Evolutionary conservation across 192 early-diverging fungal genomes (phyloP).

Genomic region (Rhizophagus prolifer): DNA sequence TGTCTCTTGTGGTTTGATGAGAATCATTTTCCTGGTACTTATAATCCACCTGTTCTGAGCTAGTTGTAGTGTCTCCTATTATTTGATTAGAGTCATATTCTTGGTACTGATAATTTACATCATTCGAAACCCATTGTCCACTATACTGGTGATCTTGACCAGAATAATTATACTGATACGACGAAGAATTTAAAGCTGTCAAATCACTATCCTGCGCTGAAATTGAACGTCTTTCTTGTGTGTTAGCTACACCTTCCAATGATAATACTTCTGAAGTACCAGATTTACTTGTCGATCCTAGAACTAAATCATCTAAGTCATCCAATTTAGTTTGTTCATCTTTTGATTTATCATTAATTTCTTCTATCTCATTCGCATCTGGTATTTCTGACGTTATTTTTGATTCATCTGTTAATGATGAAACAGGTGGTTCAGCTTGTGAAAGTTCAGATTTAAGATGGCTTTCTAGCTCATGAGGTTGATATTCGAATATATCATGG

Average conservation of each 20-base stretch:
- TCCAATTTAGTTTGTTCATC: background rate
- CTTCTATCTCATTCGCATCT: background rate
- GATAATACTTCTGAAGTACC: background rate
- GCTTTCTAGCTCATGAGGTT: background rate
- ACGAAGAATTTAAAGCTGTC: background rate
- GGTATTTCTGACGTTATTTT: background rate
- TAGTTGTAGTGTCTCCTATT: background rate
- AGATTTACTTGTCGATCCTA: background rate
- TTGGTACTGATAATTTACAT: background rate
- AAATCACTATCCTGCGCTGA: background rate
- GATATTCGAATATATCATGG: conserved; percentile 18
- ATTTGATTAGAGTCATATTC: background rate
- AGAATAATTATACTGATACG: background rate
- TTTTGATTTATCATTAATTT: background rate
- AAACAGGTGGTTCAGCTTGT: background rate
- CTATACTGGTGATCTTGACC: background rate
- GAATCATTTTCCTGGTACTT: too few species aligned
- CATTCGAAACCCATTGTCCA: background rate
- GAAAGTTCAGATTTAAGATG: background rate
- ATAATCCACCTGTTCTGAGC: too few species aligned
- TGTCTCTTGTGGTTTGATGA: background rate
- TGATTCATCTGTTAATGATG: background rate
- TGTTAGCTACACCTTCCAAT: background rate
- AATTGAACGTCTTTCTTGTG: background rate
- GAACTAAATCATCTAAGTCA: conserved; percentile 9